Base-by-base conservation (phyloP, 768 basidiomycete genomes). In the Rhodotorula babjevae region DNA sequence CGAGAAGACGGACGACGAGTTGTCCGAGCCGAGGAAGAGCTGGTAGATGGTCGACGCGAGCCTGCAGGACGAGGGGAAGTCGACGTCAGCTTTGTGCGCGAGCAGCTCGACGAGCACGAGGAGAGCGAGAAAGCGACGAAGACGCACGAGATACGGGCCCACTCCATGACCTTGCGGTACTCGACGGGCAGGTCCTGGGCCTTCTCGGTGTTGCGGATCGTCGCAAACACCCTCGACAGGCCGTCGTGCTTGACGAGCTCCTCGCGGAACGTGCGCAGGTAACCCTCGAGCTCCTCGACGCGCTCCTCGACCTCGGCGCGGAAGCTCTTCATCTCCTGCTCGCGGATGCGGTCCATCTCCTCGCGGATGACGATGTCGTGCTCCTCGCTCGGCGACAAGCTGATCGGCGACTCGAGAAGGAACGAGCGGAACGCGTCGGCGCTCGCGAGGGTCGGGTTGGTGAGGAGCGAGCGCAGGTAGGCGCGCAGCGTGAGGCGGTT, bases 31-130 rank as follows among this genome's bases (percentile, higher is more conserved):
- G 44, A 96, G 87, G 77, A 93, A 94, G 50, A 90, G 89, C 76
- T 97, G 94, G 80, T 98, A 99, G 53, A 97, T 88, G 5, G 96
- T 94, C 11, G 96, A 95, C 0, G 96, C 96, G 75, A 98, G 84
- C 49, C 94, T 98, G 78, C 16, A 18, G 15, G 33, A 18, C 36
- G 8, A n/a, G n/a, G 25, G 21, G 15, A 33, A 21, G 23, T n/a
- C n/a, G n/a, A n/a, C n/a, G n/a, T n/a, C n/a, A n/a, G n/a, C n/a
- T n/a, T n/a, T n/a, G n/a, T n/a, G n/a, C n/a, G n/a, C n/a, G n/a
- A n/a, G n/a, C n/a, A n/a, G n/a, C n/a, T n/a, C n/a, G n/a, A n/a
- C n/a, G n/a, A n/a, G n/a, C n/a, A n/a, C n/a, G 40, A 61, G 65
- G 52, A 60, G 60, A 68, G n/a, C 31, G 27, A 15, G 63, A 49